phyloP scores from a whole-genome alignment of 148 eudicot genomes.

The Salicornia ramosissima region DNA sequence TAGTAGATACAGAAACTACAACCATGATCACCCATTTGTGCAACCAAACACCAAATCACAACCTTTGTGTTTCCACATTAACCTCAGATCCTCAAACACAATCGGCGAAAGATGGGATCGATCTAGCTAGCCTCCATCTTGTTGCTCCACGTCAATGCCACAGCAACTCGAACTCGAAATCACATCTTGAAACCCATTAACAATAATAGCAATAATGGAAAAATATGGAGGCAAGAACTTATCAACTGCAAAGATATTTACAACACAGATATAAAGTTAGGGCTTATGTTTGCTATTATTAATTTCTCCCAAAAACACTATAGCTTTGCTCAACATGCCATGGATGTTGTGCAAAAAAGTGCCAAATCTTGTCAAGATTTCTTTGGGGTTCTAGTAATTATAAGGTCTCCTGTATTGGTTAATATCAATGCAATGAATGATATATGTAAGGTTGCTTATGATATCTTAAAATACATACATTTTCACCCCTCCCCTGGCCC shows the following conservation, averaged over 20 bases:
- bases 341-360: not conserved
- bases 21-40: constrained; percentile 18
- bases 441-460: constrained; percentile 1
- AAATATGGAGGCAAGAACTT: not conserved
- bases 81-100: not conserved
- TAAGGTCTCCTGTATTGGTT: constrained; percentile 2
- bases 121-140: not conserved
- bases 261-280: not conserved
- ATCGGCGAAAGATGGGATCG: not conserved
- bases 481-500: no score
- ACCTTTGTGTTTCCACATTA: constrained; percentile 16
- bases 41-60: constrained; percentile 9
- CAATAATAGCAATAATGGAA: no score
- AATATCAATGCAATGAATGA: constrained; percentile 3
- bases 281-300: not conserved
- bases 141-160: not conserved
- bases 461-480: not conserved
- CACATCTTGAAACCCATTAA: not conserved
- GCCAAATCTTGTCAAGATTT: constrained; percentile 1
- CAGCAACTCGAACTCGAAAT: not conserved
- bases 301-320: not conserved
- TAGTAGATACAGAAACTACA: constrained; percentile 3
- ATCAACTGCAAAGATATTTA: not conserved
- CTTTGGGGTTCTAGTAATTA: not conserved
- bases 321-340: not conserved